Percentiles rank a stretch among this genome's conserved stretches.
Conservation (phyloP, 805 yeast species). For the Hanseniaspora occidentalis region DNA sequence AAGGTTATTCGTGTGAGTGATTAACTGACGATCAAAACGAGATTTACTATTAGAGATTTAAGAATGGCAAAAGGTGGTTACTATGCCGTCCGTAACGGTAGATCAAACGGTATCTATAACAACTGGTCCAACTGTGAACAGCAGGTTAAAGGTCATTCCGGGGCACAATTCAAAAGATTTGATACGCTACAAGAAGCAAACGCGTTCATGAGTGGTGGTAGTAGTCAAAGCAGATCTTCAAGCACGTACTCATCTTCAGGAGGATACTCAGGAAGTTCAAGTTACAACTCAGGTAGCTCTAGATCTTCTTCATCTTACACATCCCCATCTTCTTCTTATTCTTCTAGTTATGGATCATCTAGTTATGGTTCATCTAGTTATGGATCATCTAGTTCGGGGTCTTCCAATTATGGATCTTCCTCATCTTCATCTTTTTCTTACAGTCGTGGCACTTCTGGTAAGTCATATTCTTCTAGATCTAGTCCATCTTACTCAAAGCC, state of each 20-base stretch:
- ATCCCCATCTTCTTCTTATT: background rate
- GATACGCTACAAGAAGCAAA: slow-evolving; percentile 34
- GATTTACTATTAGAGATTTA: too few relatives aligned
- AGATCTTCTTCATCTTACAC: background rate
- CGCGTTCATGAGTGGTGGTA: slow-evolving; percentile 22
- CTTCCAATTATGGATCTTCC: background rate
- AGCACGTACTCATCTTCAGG: too few relatives aligned
- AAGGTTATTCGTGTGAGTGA: too few relatives aligned
- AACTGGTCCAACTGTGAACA: slow-evolving; percentile 47
- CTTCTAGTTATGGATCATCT: background rate
- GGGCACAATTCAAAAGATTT: slow-evolving; percentile 50
- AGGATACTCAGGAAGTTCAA: too few relatives aligned
- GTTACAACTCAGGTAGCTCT: background rate
- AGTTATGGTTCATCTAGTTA: background rate
- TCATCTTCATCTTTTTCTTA: background rate
- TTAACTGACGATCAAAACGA: too few relatives aligned
- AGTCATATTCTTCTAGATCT: background rate
- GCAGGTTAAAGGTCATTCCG: slow-evolving; percentile 42
- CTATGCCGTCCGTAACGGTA: slow-evolving; percentile 47
- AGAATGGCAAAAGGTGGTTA: slow-evolving; percentile 11
- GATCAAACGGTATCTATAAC: slow-evolving; percentile 41
- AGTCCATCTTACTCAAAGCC: background rate
- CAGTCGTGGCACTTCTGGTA: background rate
- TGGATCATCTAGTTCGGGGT: background rate
- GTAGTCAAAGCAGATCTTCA: background rate